phyloP scores from a whole-genome alignment of 176 grass and related monocot species.

The Cenchrus fungigraminus region DNA sequence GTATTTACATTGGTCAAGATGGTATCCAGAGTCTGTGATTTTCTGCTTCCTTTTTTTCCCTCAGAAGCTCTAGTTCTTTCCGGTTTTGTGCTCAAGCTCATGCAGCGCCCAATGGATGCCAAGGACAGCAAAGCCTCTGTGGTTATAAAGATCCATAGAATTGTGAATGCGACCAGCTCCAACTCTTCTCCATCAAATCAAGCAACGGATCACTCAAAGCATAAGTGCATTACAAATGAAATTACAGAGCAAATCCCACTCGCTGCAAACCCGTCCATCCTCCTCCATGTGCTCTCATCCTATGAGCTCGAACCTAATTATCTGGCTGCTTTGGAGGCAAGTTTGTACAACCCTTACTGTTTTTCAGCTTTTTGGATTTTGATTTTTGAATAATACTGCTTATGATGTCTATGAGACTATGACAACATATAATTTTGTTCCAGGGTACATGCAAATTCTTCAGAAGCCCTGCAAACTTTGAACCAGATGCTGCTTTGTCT shows the following conservation, averaged over 20 bases:
- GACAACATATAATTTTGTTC: conserved; percentile 11
- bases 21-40: not conserved
- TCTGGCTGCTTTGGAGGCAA: conserved; percentile 74
- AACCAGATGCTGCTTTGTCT: conserved; percentile 45
- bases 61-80: not conserved
- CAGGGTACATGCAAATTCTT: conserved; percentile 68
- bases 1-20: not conserved
- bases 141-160: conserved; percentile 29
- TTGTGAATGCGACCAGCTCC: conserved; percentile 27
- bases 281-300: conserved; percentile 60
- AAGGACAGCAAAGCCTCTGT: conserved; percentile 27
- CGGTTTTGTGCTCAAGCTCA: conserved; percentile 17
- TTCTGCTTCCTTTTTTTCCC: not conserved
- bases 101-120: conserved; percentile 46
- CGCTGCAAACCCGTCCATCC: conserved; percentile 48
- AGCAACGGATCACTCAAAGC: conserved; percentile 22
- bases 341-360: conserved; percentile 3
- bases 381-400: conserved; percentile 6
- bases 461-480: conserved; percentile 50
- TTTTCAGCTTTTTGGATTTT: conserved; percentile 19
- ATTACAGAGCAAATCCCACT: conserved; percentile 49
- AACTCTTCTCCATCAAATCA: not conserved
- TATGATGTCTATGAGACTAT: conserved; percentile 26
- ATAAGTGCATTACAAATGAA: conserved; percentile 40
- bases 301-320: conserved; percentile 58